Base-by-base conservation (phyloP, 768 basidiomycete genomes). In the Holtermannia corniformis region DNA sequence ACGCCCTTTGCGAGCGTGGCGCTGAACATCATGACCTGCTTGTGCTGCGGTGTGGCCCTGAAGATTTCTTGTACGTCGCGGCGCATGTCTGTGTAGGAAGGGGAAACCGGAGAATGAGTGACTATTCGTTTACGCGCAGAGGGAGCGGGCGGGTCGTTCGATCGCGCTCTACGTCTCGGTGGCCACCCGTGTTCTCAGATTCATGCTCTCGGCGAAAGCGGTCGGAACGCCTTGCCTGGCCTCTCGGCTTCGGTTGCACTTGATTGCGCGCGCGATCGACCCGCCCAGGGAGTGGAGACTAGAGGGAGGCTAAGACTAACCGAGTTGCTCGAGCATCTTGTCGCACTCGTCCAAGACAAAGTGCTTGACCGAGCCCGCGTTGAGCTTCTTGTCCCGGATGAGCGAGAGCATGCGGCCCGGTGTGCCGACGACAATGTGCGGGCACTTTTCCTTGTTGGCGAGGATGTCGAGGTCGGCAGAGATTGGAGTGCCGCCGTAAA, bases 21-120 rank as follows among this genome's bases (percentile, higher is more conserved):
- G 65, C 90, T 93, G 79, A 99, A 99, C 95, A 99, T 99, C 95
- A 99, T 99, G 62, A 99, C 95, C 79, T 99, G 93, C 78, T 99
- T 99, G 81, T 95, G 91, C 75, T 95, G 93, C 47, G 95, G 95
- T 19, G 95, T 97, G 16, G 89, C 81, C 66, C 93, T 85, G 82
- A 97, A 99, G 67, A 99, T 97, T 78, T 99, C 95, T 82, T 99
- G 95, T 60, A 99, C 93, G 73, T 99, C 95, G 71, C 95, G 89
- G 78, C 95, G 93, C 95, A 99, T 99, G 84, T 97, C 95, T 99
- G 82, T 75, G 66, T 71, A 71, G 63, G 66, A 74, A 72, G 71
- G 67, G 64, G 71, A 68, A 71, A 70, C 57, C 65, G 64, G 61
- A 59, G 67, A 72, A 72, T 47, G 47, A 11, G 50, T 10, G 19